Evolutionary conservation across 257 asterid species (phyloP), one percentile per base, ranked within the genome.

Genomic region (Datura wrightii): DNA sequence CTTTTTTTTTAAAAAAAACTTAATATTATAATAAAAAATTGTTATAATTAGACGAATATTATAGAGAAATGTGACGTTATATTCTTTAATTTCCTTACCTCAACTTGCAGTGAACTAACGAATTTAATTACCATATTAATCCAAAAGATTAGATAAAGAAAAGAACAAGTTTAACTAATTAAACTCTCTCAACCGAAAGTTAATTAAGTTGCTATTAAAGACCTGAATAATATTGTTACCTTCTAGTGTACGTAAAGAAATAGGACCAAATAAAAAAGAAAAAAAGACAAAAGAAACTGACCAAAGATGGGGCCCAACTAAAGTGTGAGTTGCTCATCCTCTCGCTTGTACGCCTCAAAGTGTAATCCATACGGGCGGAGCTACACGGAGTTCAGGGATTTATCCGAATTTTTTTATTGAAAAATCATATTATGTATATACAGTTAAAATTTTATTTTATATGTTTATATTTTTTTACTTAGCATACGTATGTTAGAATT

Each of bases 201-300:
- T 31, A 19, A 5, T 60, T 39, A 60, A 66, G 37, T 67, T 74
- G 8, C 63, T 4, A 78, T 78, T 76, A 78, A 74, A 74, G 13
- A 31, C 15, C 2, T 24, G 31, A 74, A 48, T 46, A 15, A 5
- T 66, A 67, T n/a, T n/a, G 44, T 10, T 52, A 52, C 16, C 82
- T 78, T 76, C 82, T 76, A 76, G 46, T 76, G 82, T 76, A 76
- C 82, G 82, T 50, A 76, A 76, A 50, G 63, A 76, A 78, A 31
- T 0, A 95, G 97, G 42, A 97, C 97, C 67, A 94, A 89, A 79
- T 93, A 1, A 94, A 71, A 70, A n/a, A n/a, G 67, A 70, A 39
- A 18, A 79, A 59, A 65, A 85, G 52, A 36, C 60, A 8, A 63
- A 7, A 13, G 15, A 42, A 63, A 59, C n/a, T 34, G 80, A 50